Conservation (phyloP, 2,329 filamentous ascomycete species). For the Phaeosphaeria sp. region DNA sequence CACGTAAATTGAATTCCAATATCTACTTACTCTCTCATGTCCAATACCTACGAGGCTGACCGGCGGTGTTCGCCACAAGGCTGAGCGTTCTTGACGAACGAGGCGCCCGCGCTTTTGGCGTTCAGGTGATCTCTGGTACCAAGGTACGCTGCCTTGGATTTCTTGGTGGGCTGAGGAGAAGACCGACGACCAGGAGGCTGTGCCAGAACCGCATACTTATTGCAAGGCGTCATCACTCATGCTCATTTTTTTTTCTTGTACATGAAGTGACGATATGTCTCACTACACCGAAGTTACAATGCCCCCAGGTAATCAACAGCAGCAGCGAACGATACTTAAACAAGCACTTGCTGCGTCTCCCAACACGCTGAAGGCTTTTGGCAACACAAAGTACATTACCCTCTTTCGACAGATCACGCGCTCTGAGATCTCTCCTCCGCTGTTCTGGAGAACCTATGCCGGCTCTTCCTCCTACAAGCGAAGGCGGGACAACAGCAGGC, state of each 20-base stretch:
- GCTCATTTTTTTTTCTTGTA: background rate
- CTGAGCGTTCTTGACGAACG: background rate
- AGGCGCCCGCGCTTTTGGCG: background rate
- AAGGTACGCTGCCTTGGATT: background rate
- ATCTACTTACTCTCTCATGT: background rate
- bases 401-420: background rate
- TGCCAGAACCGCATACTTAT: background rate
- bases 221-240: background rate
- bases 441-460: background rate
- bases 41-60: background rate
- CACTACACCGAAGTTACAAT: background rate
- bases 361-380: background rate
- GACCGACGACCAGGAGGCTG: background rate
- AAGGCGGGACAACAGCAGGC: background rate
- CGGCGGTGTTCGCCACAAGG: background rate
- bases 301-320: background rate
- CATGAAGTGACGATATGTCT: background rate
- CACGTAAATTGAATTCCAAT: too few relatives aligned
- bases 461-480: background rate
- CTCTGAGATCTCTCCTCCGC: background rate
- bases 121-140: background rate
- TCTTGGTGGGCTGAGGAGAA: background rate
- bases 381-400: background rate
- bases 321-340: background rate
- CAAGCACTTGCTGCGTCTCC: background rate